Evolutionary conservation across 2,329 filamentous ascomycete genomes (phyloP).

Genomic region (Aspergillus quadricinctus): DNA sequence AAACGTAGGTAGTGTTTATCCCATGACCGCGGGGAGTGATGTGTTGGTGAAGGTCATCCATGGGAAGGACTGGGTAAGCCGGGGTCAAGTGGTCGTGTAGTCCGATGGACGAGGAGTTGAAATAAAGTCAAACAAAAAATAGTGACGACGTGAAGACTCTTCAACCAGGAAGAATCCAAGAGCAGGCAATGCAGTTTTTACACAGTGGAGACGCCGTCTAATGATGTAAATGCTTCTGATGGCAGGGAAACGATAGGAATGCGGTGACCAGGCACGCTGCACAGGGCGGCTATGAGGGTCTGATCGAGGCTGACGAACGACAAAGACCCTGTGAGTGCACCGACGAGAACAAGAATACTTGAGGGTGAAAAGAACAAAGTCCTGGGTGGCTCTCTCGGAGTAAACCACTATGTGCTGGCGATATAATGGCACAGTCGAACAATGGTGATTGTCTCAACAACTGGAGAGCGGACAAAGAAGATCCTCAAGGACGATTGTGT

Average conservation of each 20-base stretch:
- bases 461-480: slow-evolving; percentile 3
- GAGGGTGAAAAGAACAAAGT: background rate
- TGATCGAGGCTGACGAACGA: background rate
- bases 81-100: slow-evolving; percentile 3
- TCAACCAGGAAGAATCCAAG: background rate
- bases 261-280: slow-evolving; percentile 5
- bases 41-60: slow-evolving; percentile 23
- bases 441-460: slow-evolving; percentile 2
- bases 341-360: background rate
- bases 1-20: slow-evolving; percentile 37
- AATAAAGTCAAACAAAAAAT: slow-evolving; percentile 1
- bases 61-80: slow-evolving; percentile 15
- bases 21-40: slow-evolving; percentile 23
- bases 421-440: background rate
- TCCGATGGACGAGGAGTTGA: background rate
- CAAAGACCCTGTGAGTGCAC: background rate
- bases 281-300: background rate
- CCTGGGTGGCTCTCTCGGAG: background rate
- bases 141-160: background rate
- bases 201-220: slow-evolving; percentile 3
- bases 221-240: slow-evolving; percentile 13
- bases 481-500: slow-evolving; percentile 2
- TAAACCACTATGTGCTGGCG: background rate
- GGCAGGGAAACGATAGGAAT: slow-evolving; percentile 22
- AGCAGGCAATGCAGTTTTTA: slow-evolving; percentile 3